A percentile compares a stretch with the other conserved stretches of the same genome.
Conservation (phyloP, 2,329 filamentous ascomycete species). For the Diplodia sapinea region DNA sequence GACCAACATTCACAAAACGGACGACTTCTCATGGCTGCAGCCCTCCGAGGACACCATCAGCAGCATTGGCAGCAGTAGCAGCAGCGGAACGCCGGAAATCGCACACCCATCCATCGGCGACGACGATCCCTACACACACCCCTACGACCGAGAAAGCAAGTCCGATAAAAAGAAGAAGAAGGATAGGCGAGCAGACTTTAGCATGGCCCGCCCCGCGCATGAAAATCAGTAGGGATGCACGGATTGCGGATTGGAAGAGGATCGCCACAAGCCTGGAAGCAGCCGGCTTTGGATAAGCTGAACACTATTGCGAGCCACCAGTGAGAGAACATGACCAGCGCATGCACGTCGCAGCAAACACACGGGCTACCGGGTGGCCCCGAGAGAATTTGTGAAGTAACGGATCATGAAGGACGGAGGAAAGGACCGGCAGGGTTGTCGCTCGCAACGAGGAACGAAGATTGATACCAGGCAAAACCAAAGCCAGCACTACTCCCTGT, state of each 20-base stretch:
- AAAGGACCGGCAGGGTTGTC: neutral
- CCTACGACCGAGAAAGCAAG: constrained; percentile 7
- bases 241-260: neutral
- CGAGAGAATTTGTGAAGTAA: neutral
- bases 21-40: constrained; percentile 1
- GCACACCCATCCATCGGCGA: too few relatives aligned
- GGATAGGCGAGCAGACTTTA: neutral
- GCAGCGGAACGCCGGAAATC: neutral
- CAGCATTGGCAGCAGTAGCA: neutral
- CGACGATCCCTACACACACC: constrained; percentile 1
- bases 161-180: neutral
- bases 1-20: constrained; percentile 17
- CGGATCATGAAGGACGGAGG: neutral
- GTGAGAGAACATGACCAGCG: neutral
- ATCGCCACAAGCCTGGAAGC: neutral
- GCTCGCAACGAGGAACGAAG: neutral
- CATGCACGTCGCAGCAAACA: neutral
- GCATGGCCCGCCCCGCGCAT: neutral
- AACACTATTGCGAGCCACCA: neutral
- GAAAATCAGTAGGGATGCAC: neutral
- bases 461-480: neutral
- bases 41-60: neutral
- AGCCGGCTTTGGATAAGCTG: neutral
- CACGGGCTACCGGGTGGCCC: neutral
- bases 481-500: neutral